phyloP scores from a whole-genome alignment of 495 filamentous ascomycete genomes.

The Lasiosphaeriaceae sp. region DNA sequence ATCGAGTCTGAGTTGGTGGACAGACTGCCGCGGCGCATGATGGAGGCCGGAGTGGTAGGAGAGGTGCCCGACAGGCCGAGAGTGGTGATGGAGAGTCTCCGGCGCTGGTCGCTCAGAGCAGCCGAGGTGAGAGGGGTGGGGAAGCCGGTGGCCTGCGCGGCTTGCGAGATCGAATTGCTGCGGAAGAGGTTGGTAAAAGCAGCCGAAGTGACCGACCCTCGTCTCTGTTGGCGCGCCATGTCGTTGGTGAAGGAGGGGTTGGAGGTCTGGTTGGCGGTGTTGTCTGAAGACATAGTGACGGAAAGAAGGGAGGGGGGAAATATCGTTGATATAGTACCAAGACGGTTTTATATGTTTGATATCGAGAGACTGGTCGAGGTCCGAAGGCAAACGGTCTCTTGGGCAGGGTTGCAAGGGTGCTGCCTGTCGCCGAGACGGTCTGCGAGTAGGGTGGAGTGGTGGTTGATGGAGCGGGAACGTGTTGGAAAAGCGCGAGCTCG shows the following conservation, averaged over 20 bases:
- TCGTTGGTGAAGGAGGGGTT: constrained; percentile 26
- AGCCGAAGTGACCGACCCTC: constrained; percentile 51
- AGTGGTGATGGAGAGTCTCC: constrained; percentile 84
- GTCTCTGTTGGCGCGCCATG: constrained; percentile 41
- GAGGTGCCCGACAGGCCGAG: constrained; percentile 77
- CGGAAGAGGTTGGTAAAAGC: constrained; percentile 55
- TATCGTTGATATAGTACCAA: neutral
- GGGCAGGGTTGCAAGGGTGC: neutral
- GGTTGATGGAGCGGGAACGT: neutral
- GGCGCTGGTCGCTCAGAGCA: constrained; percentile 67
- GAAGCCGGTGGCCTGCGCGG: constrained; percentile 36
- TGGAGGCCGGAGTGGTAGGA: constrained; percentile 52
- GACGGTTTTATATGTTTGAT: constrained; percentile 2
- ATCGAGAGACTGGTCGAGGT: constrained; percentile 1
- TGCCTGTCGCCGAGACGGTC: constrained; percentile 3
- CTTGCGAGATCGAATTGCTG: constrained; percentile 41
- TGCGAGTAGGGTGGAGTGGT: constrained; percentile 1
- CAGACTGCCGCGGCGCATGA: constrained; percentile 69
- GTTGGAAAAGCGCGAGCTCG: constrained; percentile 12
- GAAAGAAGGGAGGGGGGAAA: constrained; percentile 8
- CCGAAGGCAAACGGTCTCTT: neutral
- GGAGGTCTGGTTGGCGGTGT: constrained; percentile 28
- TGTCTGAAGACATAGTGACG: constrained; percentile 39
- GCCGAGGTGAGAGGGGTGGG: constrained; percentile 65
- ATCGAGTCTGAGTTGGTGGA: constrained; percentile 71